A percentile compares a stretch with the other conserved stretches of the same genome.
These are phyloP conservation scores for Teratosphaeria zuluensis DNA, from an alignment of 2,329 filamentous ascomycete genomes.

Conservation along the genomic window DNA sequence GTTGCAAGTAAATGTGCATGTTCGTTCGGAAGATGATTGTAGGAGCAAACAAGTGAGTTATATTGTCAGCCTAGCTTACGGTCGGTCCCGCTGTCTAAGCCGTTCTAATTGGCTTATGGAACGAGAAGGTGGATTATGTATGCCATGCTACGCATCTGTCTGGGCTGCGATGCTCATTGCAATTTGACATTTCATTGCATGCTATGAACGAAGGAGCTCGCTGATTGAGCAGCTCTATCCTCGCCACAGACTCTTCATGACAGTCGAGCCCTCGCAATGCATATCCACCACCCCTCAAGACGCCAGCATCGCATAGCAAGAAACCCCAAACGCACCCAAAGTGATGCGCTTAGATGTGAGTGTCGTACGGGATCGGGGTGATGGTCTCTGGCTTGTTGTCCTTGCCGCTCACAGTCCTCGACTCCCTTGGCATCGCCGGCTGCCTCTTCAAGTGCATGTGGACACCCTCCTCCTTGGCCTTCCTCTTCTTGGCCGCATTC, in stretches of 20 bases:
- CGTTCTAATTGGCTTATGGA: background rate
- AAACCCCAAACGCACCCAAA: background rate
- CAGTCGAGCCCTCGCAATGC: background rate
- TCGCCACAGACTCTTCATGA: background rate
- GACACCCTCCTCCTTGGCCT: constrained; percentile 83
- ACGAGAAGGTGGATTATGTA: background rate
- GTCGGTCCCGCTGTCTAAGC: background rate
- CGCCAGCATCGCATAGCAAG: background rate
- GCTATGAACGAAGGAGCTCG: constrained; percentile 1
- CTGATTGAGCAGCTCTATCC: background rate
- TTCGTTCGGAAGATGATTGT: background rate
- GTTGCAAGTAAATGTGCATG: background rate
- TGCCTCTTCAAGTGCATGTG: constrained; percentile 89
- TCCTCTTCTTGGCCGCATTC: constrained; percentile 84
- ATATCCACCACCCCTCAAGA: background rate
- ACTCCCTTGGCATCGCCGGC: constrained; percentile 68
- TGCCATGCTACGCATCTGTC: background rate
- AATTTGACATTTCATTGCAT: constrained; percentile 3
- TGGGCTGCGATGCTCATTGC: background rate
- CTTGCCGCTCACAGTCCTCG: constrained; percentile 67
- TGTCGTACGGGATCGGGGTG: constrained; percentile 90
- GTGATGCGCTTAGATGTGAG: constrained; percentile 65
- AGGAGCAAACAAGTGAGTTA: background rate
- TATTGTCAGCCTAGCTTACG: background rate
- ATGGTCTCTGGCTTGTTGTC: constrained; percentile 87